These are phyloP conservation scores for Chaetomiaceae sp. DNA, from an alignment of 2,329 filamentous ascomycete species.

Conservation along the genomic window DNA sequence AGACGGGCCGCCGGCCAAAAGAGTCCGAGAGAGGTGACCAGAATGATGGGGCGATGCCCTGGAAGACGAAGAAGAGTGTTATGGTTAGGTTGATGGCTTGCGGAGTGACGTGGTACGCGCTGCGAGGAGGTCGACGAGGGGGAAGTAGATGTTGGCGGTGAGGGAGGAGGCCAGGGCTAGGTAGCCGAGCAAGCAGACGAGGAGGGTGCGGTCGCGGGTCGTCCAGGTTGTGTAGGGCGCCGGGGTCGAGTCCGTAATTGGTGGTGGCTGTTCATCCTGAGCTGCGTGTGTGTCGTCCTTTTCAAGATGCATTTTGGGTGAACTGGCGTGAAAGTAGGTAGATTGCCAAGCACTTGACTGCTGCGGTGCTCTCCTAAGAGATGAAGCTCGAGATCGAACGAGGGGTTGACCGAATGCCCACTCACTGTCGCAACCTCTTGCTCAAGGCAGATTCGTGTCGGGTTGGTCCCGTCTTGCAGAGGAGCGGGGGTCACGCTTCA, in stretches of 20 bases:
- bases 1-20: conserved; percentile 3
- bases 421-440: no score
- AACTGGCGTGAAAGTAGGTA: no score
- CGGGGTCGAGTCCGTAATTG: not conserved
- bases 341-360: no score
- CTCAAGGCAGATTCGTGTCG: no score
- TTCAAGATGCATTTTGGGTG: not conserved
- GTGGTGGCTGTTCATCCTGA: not conserved
- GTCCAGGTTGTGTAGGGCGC: conserved; percentile 1
- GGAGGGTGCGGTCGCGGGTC: not conserved
- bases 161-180: conserved; percentile 2
- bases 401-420: no score
- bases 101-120: not conserved
- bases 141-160: conserved; percentile 6
- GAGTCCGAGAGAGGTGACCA: conserved; percentile 1
- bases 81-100: conserved; percentile 5
- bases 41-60: conserved; percentile 4
- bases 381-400: no score
- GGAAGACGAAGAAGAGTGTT: conserved; percentile 2
- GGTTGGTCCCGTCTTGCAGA: no score
- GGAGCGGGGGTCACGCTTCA: no score
- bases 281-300: not conserved
- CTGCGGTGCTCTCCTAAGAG: no score
- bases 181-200: conserved; percentile 3
- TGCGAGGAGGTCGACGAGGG: not conserved